Conservation (phyloP, 495 filamentous ascomycete species). For the Xylaria venustula region DNA sequence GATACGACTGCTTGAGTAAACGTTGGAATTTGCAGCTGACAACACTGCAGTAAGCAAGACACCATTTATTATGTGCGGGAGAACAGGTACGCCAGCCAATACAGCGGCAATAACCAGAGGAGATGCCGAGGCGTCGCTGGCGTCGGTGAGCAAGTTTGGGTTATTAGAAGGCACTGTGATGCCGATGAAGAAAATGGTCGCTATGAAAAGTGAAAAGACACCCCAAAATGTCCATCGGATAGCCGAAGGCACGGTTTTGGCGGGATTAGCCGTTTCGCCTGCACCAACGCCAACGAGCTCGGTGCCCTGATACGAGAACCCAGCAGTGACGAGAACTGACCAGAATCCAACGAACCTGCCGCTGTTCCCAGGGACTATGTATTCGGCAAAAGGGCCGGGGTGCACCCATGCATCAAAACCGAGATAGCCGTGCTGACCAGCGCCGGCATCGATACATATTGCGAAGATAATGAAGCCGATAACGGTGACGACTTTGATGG, state of each 20-base stretch:
- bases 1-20: slow-evolving; percentile 63
- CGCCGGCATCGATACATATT: slow-evolving; percentile 67
- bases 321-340: slow-evolving; percentile 46
- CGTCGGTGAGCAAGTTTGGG: slow-evolving; percentile 45
- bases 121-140: slow-evolving; percentile 57
- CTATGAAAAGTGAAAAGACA: slow-evolving; percentile 65
- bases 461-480: slow-evolving; percentile 66
- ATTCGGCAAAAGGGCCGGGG: slow-evolving; percentile 66
- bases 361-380: slow-evolving; percentile 40
- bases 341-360: slow-evolving; percentile 49
- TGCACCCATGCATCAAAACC: slow-evolving; percentile 71
- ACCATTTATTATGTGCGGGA: slow-evolving; percentile 71
- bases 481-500: slow-evolving; percentile 73
- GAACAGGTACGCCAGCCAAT: slow-evolving; percentile 60
- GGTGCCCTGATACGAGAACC: slow-evolving; percentile 49
- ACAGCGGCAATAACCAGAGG: slow-evolving; percentile 69
- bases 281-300: slow-evolving; percentile 68
- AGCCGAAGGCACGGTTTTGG: slow-evolving; percentile 52
- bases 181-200: slow-evolving; percentile 66
- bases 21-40: slow-evolving; percentile 55
- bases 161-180: slow-evolving; percentile 61
- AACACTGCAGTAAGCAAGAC: slow-evolving; percentile 64
- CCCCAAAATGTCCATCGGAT: slow-evolving; percentile 57
- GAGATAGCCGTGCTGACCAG: slow-evolving; percentile 61
- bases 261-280: slow-evolving; percentile 62